These are phyloP conservation scores for Naegleria fowleri DNA, from an alignment of 208 protist species.

Conservation along the genomic window DNA sequence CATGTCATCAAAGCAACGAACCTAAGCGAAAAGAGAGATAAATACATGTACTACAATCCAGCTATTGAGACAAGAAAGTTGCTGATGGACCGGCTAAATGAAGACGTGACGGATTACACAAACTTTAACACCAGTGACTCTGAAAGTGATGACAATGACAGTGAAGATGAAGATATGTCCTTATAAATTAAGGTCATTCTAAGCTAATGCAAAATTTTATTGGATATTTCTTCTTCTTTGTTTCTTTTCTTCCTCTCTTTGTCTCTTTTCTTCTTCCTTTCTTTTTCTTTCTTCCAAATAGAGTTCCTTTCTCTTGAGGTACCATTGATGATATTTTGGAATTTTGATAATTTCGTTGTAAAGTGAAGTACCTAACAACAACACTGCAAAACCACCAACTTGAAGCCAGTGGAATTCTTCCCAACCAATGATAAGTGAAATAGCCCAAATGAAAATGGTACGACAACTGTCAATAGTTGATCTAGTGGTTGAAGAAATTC, in stretches of 20 bases:
- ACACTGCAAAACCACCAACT: slow-evolving; percentile 36
- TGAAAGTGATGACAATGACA: not conserved
- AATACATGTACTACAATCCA: not conserved
- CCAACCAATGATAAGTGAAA: slow-evolving; percentile 44
- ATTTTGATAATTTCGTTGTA: slow-evolving; percentile 39
- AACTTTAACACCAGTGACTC: not conserved
- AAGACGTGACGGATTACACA: not conserved
- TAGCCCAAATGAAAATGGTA: slow-evolving; percentile 45
- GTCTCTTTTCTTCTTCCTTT: slow-evolving; percentile 14
- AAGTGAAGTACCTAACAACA: slow-evolving; percentile 35
- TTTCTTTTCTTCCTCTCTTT: not conserved
- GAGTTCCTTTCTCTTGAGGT: not conserved
- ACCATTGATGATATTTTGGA: slow-evolving; percentile 7
- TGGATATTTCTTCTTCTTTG: not conserved
- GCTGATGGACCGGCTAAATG: not conserved
- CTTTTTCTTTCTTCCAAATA: not conserved
- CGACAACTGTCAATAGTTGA: slow-evolving; percentile 47
- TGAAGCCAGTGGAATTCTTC: slow-evolving; percentile 42
- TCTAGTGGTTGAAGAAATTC: slow-evolving; percentile 37
- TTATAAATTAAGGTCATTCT: too few species aligned
- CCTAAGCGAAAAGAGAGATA: not conserved
- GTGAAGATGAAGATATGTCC: not conserved
- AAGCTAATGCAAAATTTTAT: not conserved
- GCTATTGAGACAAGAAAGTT: not conserved
- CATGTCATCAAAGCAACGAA: not conserved